Evolutionary conservation across 352 stramenopile genomes (phyloP).

Genomic region (Pythium sp.): DNA sequence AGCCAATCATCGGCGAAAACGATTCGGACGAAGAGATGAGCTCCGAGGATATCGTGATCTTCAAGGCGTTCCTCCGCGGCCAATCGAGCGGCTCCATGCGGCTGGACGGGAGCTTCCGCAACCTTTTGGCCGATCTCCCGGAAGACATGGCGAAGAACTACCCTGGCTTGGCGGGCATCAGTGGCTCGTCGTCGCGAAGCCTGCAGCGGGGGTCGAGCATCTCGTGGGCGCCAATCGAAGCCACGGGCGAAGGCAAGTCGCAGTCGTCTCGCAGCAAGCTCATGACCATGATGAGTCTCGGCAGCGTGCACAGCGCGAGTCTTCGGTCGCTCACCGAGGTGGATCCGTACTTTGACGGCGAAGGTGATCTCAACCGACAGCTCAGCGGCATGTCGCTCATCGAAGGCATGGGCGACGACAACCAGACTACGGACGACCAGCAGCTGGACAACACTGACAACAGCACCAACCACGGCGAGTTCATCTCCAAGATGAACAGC

Average conservation of each 20-base stretch:
- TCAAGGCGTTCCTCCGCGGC: slow-evolving; percentile 54
- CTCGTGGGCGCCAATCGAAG: slow-evolving; percentile 21
- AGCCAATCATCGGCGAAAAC: slow-evolving; percentile 40
- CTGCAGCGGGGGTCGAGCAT: slow-evolving; percentile 19
- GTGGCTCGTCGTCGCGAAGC: slow-evolving; percentile 10
- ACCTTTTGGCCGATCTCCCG: slow-evolving; percentile 26
- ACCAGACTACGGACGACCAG: slow-evolving; percentile 11
- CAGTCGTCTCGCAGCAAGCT: slow-evolving; percentile 27
- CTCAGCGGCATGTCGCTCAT: slow-evolving; percentile 51
- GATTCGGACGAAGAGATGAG: slow-evolving; percentile 52
- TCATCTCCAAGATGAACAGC: slow-evolving; percentile 25
- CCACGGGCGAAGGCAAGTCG: slow-evolving; percentile 6
- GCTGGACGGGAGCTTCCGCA: slow-evolving; percentile 26
- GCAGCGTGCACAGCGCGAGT: slow-evolving; percentile 48
- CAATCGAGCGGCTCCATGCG: slow-evolving; percentile 46
- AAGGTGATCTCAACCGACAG: slow-evolving; percentile 34
- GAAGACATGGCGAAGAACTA: slow-evolving; percentile 15
- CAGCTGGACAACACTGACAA: neutral
- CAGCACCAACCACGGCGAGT: slow-evolving; percentile 12
- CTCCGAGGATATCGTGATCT: slow-evolving; percentile 56
- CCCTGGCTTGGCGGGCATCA: slow-evolving; percentile 10
- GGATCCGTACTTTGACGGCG: slow-evolving; percentile 50
- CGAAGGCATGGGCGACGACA: slow-evolving; percentile 14
- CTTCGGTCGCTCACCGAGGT: slow-evolving; percentile 49
- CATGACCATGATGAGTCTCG: slow-evolving; percentile 54